These are phyloP conservation scores for Cutaneotrichosporon sp. DNA, from an alignment of 1,284 basidiomycete species.

Conservation along the genomic window DNA sequence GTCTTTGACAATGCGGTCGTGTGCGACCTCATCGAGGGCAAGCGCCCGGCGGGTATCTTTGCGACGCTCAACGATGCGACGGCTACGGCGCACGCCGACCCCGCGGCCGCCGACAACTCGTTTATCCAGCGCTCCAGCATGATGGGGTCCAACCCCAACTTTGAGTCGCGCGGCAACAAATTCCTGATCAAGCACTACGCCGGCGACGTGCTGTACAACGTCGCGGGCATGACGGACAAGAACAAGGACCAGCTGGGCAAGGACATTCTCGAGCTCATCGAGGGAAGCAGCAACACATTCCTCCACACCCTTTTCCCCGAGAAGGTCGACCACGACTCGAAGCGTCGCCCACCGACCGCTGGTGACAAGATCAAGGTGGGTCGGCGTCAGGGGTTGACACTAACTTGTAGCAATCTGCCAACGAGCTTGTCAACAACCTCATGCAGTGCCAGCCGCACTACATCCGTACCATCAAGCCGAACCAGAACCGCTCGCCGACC, in stretches of 20 bases:
- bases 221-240: conserved; percentile 98
- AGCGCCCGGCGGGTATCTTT: conserved; percentile 93
- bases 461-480: conserved; percentile 99
- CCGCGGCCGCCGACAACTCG: conserved; percentile 91
- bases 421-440: conserved; percentile 89
- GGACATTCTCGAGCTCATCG: conserved; percentile 87
- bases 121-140: conserved; percentile 87
- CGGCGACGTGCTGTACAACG: conserved; percentile 97
- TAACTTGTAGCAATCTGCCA: conserved; percentile 63
- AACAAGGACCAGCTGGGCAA: conserved; percentile 98
- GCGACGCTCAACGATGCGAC: conserved; percentile 97
- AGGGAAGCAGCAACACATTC: conserved; percentile 72
- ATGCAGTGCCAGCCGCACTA: conserved; percentile 97
- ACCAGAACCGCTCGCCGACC: conserved; percentile 85
- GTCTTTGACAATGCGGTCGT: conserved; percentile 61
- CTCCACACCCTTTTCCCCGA: conserved; percentile 88
- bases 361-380: conserved; percentile 84
- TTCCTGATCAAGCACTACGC: conserved; percentile 93
- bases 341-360: conserved; percentile 96
- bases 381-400: background rate
- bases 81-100: conserved; percentile 96
- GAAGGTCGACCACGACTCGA: conserved; percentile 89
- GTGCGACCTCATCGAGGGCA: conserved; percentile 96
- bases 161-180: conserved; percentile 83
- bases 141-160: conserved; percentile 78